A percentile compares a stretch with the other conserved stretches of the same genome.
These are phyloP conservation scores for Zostera marina DNA, from an alignment of 116 monocot genomes.

Conservation along the genomic window DNA sequence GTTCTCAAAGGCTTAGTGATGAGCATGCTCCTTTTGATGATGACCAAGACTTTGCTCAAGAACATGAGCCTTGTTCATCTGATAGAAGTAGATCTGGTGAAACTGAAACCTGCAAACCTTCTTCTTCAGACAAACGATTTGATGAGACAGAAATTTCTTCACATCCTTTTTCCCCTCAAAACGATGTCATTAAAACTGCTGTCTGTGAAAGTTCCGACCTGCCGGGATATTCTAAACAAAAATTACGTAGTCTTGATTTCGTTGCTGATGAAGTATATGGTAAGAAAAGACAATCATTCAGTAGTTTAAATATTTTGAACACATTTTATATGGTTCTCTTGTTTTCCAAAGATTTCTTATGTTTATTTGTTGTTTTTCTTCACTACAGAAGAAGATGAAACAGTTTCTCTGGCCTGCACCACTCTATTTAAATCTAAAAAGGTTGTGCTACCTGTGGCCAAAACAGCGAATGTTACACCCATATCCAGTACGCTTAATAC, in stretches of 20 bases:
- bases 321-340: background rate
- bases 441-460: background rate
- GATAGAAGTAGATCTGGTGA: background rate
- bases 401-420: background rate
- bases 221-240: background rate
- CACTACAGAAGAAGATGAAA: conserved; percentile 1
- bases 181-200: background rate
- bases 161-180: no score
- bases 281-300: background rate
- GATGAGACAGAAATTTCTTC: no score
- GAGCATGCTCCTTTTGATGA: no score
- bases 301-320: background rate
- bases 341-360: background rate
- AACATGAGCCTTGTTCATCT: background rate
- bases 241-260: background rate
- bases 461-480: background rate
- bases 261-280: conserved; percentile 5
- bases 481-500: conserved; percentile 1
- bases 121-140: no score
- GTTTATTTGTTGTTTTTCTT: background rate
- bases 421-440: background rate
- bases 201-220: background rate
- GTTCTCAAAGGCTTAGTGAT: background rate
- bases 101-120: background rate
- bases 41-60: background rate